phyloP scores from a whole-genome alignment of 179 eudicot genomes.

The Camellia oleifera region DNA sequence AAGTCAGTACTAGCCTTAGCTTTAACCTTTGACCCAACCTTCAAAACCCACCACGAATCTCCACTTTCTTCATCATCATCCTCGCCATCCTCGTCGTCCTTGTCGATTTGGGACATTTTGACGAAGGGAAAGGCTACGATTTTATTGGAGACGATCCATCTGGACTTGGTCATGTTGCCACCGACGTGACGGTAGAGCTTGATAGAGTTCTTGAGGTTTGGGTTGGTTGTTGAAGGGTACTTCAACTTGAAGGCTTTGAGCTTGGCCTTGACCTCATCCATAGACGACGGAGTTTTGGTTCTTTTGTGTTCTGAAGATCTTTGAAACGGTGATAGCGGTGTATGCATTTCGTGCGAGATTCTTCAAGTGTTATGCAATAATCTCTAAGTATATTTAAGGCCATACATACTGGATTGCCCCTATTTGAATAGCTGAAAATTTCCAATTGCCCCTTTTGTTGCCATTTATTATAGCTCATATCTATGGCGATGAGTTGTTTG shows the following conservation, averaged over 20 bases:
- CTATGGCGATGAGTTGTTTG: no score
- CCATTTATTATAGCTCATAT: no score
- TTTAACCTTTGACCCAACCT: no score
- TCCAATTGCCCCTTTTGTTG: no score
- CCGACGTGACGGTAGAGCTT: conserved; percentile 71
- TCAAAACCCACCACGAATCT: no score
- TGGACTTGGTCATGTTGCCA: conserved; percentile 71
- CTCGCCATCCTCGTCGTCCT: conserved; percentile 28
- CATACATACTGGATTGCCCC: no score
- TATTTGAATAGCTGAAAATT: no score
- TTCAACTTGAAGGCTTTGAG: conserved; percentile 68
- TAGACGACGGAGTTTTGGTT: conserved; percentile 38
- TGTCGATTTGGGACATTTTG: conserved; percentile 28
- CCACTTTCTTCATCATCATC: not conserved
- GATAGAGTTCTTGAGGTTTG: conserved; percentile 33
- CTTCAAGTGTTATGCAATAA: no score
- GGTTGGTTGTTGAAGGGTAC: conserved; percentile 30
- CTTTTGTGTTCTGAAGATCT: conserved; percentile 17
- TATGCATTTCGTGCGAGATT: no score
- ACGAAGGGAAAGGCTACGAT: conserved; percentile 41
- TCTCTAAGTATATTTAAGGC: no score
- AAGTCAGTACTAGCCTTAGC: no score
- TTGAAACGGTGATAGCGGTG: not conserved
- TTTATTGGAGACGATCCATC: conserved; percentile 62
- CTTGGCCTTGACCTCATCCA: conserved; percentile 66